Evolutionary conservation across 371 early-diverging fungal species (phyloP).

Genomic region (Conidiobolus incongruus): DNA sequence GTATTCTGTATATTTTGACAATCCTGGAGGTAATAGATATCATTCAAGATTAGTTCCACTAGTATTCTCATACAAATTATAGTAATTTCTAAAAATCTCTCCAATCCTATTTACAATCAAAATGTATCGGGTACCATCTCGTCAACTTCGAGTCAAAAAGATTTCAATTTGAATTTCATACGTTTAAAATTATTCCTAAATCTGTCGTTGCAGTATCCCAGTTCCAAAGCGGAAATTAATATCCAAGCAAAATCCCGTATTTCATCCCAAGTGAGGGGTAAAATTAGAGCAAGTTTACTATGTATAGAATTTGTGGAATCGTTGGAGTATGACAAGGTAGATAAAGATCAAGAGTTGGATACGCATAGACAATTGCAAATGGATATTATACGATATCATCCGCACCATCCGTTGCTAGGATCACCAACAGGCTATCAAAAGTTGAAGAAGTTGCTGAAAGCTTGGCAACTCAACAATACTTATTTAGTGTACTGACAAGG

Average conservation of each 20-base stretch:
- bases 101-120: too few species aligned
- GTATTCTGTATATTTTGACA: conserved; percentile 5
- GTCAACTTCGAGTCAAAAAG: conserved; percentile 33
- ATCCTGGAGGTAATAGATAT: not conserved
- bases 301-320: conserved; percentile 34
- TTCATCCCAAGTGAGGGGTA: conserved; percentile 43
- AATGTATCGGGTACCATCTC: conserved; percentile 12
- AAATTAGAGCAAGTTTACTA: conserved; percentile 56
- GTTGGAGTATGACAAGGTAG: conserved; percentile 25
- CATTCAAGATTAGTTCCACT: not conserved
- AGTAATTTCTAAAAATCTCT: not conserved
- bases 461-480: conserved; percentile 36
- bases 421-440: conserved; percentile 47
- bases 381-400: conserved; percentile 71
- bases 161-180: conserved; percentile 39
- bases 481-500: conserved; percentile 75
- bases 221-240: conserved; percentile 31
- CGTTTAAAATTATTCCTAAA: conserved; percentile 32
- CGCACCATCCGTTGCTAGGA: conserved; percentile 50
- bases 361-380: conserved; percentile 26
- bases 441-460: conserved; percentile 35
- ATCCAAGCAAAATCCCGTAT: conserved; percentile 49
- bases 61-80: not conserved
- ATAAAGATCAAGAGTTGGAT: conserved; percentile 23
- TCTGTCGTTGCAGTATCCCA: conserved; percentile 40